Evolutionary conservation across 2,329 filamentous ascomycete genomes (phyloP).

Genomic region (Sarocladium brachiariae): DNA sequence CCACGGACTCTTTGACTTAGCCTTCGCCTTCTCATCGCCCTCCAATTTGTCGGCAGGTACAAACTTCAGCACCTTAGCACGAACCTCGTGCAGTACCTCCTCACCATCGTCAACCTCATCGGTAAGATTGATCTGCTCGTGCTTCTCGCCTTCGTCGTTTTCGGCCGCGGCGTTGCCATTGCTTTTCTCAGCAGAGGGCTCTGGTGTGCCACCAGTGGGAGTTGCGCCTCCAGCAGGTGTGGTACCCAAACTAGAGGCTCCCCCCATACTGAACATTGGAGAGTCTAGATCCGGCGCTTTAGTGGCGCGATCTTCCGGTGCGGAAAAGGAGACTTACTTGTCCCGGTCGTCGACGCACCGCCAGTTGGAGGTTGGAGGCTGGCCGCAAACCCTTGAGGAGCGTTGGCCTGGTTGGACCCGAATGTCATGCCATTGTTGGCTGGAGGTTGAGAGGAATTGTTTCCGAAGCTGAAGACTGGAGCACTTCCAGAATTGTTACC

Average conservation of each 20-base stretch:
- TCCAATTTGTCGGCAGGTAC: constrained; percentile 41
- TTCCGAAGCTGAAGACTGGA: constrained; percentile 14
- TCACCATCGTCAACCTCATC: constrained; percentile 66
- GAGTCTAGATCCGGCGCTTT: constrained; percentile 45
- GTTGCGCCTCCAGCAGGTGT: constrained; percentile 51
- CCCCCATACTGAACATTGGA: constrained; percentile 45
- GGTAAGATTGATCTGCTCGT: constrained; percentile 65
- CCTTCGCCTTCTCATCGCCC: constrained; percentile 32
- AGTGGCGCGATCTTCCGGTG: constrained; percentile 36
- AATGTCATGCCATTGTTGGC: constrained; percentile 16
- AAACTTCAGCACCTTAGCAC: constrained; percentile 63
- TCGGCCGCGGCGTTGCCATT: constrained; percentile 21
- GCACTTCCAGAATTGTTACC: constrained; percentile 15
- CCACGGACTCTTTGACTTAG: constrained; percentile 55
- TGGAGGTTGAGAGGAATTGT: constrained; percentile 15
- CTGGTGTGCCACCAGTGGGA: constrained; percentile 51
- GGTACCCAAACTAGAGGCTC: constrained; percentile 53
- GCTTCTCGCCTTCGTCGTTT: constrained; percentile 51
- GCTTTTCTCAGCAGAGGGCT: constrained; percentile 42
- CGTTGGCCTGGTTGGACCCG: neutral
- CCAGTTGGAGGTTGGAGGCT: constrained; percentile 35
- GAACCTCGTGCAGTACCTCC: constrained; percentile 60
- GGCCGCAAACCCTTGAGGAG: constrained; percentile 24
- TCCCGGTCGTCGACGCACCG: constrained; percentile 38
- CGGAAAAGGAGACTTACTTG: constrained; percentile 38